These are phyloP conservation scores for Urochloa ruziziensis DNA, from an alignment of 176 grass and related monocot species.

Conservation along the genomic window DNA sequence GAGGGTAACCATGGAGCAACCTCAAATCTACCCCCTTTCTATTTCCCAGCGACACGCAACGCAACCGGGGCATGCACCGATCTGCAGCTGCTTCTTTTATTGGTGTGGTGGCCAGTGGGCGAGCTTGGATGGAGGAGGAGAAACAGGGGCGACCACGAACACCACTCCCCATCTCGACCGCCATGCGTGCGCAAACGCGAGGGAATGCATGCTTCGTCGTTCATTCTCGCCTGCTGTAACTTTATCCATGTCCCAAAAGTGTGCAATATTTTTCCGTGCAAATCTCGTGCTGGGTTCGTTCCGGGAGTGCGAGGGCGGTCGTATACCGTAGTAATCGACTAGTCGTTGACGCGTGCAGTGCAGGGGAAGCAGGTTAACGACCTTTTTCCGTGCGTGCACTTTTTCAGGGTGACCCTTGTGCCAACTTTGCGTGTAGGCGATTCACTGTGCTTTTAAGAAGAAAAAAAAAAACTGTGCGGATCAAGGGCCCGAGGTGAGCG, in stretches of 20 bases:
- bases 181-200: not conserved
- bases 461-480: too few species aligned
- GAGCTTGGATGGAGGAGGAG: slow-evolving; percentile 24
- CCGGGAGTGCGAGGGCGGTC: too few species aligned
- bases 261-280: too few species aligned
- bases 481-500: too few species aligned
- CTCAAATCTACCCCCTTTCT: slow-evolving; percentile 38
- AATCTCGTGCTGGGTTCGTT: too few species aligned
- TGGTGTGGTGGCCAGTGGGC: not conserved
- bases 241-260: too few species aligned
- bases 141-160: slow-evolving; percentile 25
- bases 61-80: slow-evolving; percentile 33
- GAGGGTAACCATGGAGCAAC: not conserved
- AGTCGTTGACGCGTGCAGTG: slow-evolving; percentile 24
- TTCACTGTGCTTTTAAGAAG: too few species aligned
- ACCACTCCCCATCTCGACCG: slow-evolving; percentile 7
- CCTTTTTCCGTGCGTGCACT: too few species aligned
- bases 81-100: slow-evolving; percentile 20
- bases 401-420: not conserved
- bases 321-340: too few species aligned
- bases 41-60: slow-evolving; percentile 55
- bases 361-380: not conserved
- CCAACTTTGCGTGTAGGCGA: not conserved
- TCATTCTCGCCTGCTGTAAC: too few species aligned
- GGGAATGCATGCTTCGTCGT: too few species aligned